Conservation (phyloP, 2,329 filamentous ascomycete genomes). For the Juglanconis sp. region DNA sequence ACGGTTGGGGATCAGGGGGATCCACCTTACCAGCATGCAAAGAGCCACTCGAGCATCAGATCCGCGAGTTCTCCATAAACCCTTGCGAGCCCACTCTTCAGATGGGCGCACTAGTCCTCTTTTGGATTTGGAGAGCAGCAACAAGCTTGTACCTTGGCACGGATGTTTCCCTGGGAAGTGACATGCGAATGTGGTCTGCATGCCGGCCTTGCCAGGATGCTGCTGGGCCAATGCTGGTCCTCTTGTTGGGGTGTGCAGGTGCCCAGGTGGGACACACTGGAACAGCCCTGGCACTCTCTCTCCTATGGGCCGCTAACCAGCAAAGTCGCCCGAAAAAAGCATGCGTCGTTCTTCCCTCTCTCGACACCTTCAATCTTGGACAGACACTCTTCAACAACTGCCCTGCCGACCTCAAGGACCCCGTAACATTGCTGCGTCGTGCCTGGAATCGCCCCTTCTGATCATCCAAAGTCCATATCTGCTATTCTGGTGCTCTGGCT, state of each 20-base stretch:
- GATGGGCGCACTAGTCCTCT: not conserved
- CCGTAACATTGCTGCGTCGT: not conserved
- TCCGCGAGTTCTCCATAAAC: not conserved
- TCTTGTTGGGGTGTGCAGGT: not conserved
- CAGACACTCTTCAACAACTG: not conserved
- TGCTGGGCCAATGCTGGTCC: slow-evolving; percentile 2
- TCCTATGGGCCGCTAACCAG: slow-evolving; percentile 3
- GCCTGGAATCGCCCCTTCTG: not conserved
- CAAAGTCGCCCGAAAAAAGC: slow-evolving; percentile 17
- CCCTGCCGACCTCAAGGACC: not conserved
- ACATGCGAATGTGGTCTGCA: not conserved
- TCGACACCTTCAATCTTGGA: not conserved
- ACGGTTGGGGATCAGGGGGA: not conserved
- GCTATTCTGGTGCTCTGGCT: slow-evolving; percentile 22
- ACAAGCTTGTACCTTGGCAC: not conserved
- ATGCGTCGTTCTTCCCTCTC: slow-evolving; percentile 14
- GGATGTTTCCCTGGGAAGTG: not conserved
- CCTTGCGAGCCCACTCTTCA: not conserved
- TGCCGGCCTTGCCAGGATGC: no score
- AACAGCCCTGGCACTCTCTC: not conserved
- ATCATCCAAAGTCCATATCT: not conserved
- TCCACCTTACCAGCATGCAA: not conserved
- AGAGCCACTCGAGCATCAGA: not conserved
- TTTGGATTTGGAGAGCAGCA: not conserved
- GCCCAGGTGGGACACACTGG: not conserved